phyloP scores from a whole-genome alignment of 768 basidiomycete genomes.

The Psilocybe sp. region DNA sequence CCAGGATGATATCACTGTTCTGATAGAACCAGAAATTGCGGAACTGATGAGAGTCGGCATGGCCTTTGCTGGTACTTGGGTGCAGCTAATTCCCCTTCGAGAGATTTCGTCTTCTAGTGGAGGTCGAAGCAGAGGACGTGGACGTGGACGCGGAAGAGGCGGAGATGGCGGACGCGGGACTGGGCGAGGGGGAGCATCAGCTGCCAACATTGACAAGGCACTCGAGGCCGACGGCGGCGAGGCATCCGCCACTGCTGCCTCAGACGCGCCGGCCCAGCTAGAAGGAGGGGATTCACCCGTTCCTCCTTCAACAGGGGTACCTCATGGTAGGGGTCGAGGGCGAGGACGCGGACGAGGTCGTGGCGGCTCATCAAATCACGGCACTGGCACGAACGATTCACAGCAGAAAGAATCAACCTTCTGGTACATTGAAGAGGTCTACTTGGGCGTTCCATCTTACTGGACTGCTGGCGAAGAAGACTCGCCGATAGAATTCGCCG shows the following conservation, averaged over 20 bases:
- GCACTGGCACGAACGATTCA: neutral
- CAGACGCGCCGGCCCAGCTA: too few species aligned
- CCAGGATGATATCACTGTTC: slow-evolving; percentile 51
- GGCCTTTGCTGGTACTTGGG: slow-evolving; percentile 58
- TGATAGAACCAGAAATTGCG: slow-evolving; percentile 40
- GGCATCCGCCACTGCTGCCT: too few species aligned
- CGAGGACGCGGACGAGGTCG: slow-evolving; percentile 1
- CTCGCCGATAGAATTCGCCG: neutral
- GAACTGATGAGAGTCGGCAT: slow-evolving; percentile 45
- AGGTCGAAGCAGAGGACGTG: slow-evolving; percentile 8
- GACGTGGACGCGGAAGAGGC: slow-evolving; percentile 13
- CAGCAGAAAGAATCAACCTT: slow-evolving; percentile 24
- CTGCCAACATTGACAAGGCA: neutral
- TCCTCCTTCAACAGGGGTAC: neutral
- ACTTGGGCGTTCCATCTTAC: slow-evolving; percentile 53
- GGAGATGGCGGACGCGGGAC: slow-evolving; percentile 2
- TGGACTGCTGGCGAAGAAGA: slow-evolving; percentile 26
- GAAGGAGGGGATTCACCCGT: too few species aligned
- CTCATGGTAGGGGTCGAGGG: slow-evolving; percentile 1
- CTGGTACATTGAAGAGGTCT: slow-evolving; percentile 63
- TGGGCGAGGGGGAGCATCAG: neutral
- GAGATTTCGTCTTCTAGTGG: neutral
- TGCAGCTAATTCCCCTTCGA: slow-evolving; percentile 47
- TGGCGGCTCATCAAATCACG: neutral
- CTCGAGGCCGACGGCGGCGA: too few species aligned